Base-by-base conservation (phyloP, 306 rosid species). In the Begonia peltatifolia region DNA sequence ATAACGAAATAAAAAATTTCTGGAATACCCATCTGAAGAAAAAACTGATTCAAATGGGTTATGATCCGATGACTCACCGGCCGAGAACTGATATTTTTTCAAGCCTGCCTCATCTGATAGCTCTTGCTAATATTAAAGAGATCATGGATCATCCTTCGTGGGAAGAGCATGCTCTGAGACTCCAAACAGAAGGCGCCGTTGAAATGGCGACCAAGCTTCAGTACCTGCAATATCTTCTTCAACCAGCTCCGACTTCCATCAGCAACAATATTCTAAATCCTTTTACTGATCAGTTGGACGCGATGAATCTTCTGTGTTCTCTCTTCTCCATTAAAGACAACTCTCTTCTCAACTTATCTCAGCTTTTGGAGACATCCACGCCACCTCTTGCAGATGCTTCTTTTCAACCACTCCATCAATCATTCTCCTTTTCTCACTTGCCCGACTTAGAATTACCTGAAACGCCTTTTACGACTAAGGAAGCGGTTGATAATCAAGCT, bases 1-100 rank as follows among this genome's bases (percentile, higher is more conserved):
- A 79, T 50, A 79, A 79, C 44, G 84, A 78, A 54, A 78, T 78
- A 9, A 78, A 78, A 64, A 78, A 78, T 54, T 78, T 78, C 62
- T 74, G 84, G 84, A 79, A 79, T 52, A 79, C 84, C 53, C 84
- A 79, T 57, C 51, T 79, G 55, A 79, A 74, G 71, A 79, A 74
- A 49, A 79, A 79, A 67, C 76, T 79, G 11, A 79, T 79, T 59
- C 84, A 74, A 52, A 79, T 74, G 84, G 84, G 84, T 11, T 74
- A 59, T 57, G 84, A 79, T 57, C 84, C 84, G 13, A 79, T 79
- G 78, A 79, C 84, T 6, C 85, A 79, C 52, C 68, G 71, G 30
- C 85, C 85, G 11, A 61, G 93, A 47, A 71, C 74, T 0, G 87
- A 86, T 30, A 70, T 86, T 57, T 75, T 82, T 55, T 70, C 93